Evolutionary conservation across 2,329 filamentous ascomycete species (phyloP), one percentile per base, ranked within the genome.

Genomic region (Thielaviopsis ethacetica): DNA sequence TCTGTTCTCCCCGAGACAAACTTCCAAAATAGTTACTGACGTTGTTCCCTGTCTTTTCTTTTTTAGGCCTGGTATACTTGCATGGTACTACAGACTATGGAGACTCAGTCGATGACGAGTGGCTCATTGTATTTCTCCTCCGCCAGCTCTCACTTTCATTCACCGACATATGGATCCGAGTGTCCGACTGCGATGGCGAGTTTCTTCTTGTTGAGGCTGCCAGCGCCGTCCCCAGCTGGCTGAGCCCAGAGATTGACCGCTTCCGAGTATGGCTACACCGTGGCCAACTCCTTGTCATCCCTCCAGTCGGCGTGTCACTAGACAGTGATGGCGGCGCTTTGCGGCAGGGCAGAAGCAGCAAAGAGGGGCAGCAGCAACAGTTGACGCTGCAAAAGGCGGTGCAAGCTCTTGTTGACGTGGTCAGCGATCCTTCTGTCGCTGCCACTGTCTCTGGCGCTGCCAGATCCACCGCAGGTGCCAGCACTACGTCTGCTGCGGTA

Each of bases 71-170:
- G 9, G 67, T 75, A n/a, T 83, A 84, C 63, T 77, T 98, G 5
- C 79, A 82, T 63, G 91, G 91, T 21, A 75, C 77, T 56, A 93
- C 89, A 0, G 87, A 91, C 68, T 97, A 90, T 66, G 91, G 91
- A 9, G 94, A 98, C 70, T 93, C 90, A 0, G 84, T 97, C 3
- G 91, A 95, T 67, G 93, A 98, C 66, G 94, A 98, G 73, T 98
- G 93, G 94, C 79, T 97, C 5, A 84, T 97, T 61, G 91, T 97
- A 21, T 95, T 91, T 71, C 73, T 97, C 5, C 75, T 98, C 30
- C 82, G 87, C 52, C 85, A 95, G 71, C 73, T 97, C 65, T 91
- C 85, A 65, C 86, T 78, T 64, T 76, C 79, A 44, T 87, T 87
- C 65, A 75, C 81, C 4, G 77, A 85, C 61, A 75, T 90, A 7